These are phyloP conservation scores for Vitis amurensis DNA, from an alignment of 164 flowering plant genomes.

Conservation along the genomic window DNA sequence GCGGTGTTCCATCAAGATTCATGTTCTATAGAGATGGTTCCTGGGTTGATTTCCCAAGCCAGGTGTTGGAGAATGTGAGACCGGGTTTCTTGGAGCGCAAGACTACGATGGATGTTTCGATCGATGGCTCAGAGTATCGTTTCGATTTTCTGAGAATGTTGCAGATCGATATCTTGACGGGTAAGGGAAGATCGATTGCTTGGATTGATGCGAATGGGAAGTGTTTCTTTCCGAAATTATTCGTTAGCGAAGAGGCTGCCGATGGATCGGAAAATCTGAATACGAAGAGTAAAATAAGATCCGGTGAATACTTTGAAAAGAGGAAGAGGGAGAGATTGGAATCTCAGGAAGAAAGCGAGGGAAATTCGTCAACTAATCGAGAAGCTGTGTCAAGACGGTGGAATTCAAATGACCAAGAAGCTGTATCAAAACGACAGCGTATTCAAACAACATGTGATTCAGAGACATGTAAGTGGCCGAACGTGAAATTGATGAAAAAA, in stretches of 20 bases:
- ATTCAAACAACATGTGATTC: neutral
- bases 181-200: conserved; percentile 33
- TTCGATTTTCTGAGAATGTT: conserved; percentile 49
- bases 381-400: conserved; percentile 6
- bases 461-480: conserved; percentile 33
- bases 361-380: conserved; percentile 12
- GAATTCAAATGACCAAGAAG: neutral
- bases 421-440: conserved; percentile 12
- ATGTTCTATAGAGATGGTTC: conserved; percentile 32
- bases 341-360: conserved; percentile 16
- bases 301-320: conserved; percentile 15
- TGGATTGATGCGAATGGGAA: conserved; percentile 53
- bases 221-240: conserved; percentile 42
- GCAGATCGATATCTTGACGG: conserved; percentile 30
- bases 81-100: conserved; percentile 24
- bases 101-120: conserved; percentile 22
- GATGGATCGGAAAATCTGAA: conserved; percentile 3
- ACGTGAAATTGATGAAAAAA: conserved; percentile 23
- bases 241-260: conserved; percentile 16
- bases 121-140: conserved; percentile 20
- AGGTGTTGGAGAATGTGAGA: conserved; percentile 21
- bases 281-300: conserved; percentile 25
- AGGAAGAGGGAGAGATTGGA: conserved; percentile 13
- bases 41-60: conserved; percentile 37
- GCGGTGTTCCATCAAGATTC: conserved; percentile 27